phyloP scores from a whole-genome alignment of 192 early-diverging fungal species.

The Linnemannia zychae region DNA sequence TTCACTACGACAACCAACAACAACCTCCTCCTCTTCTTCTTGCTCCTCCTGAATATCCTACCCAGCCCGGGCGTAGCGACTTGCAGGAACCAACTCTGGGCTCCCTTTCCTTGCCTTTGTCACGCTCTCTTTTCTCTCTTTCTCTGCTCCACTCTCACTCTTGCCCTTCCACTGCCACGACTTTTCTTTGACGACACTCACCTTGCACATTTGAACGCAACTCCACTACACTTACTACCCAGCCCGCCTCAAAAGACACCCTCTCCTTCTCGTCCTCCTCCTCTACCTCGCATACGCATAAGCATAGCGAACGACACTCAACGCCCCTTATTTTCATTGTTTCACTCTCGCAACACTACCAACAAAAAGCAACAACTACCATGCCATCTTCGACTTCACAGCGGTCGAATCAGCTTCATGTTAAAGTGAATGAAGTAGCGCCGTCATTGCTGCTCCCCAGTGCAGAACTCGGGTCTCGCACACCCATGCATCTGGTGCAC shows the following conservation, averaged over 20 bases:
- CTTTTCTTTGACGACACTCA: neutral
- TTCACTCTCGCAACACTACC: neutral
- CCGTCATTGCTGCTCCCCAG: slow-evolving; percentile 31
- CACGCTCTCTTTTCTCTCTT: neutral
- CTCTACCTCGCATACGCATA: slow-evolving; percentile 7
- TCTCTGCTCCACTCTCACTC: neutral
- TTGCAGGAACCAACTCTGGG: neutral
- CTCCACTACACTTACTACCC: neutral
- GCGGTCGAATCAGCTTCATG: neutral
- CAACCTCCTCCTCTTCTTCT: neutral
- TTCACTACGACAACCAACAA: neutral
- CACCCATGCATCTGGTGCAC: slow-evolving; percentile 42
- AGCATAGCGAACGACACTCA: neutral
- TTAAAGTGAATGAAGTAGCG: slow-evolving; percentile 22
- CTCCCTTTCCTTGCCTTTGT: neutral
- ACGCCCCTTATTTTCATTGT: neutral
- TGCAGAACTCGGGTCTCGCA: slow-evolving; percentile 17
- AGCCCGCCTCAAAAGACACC: neutral
- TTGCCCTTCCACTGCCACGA: neutral
- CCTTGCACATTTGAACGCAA: neutral
- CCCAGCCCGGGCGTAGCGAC: neutral
- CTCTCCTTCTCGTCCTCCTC: neutral
- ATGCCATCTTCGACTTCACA: neutral
- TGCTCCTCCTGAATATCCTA: neutral
- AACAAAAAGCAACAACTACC: neutral